Evolutionary conservation across 139 green algal species (phyloP), one percentile per base, ranked within the genome.

Genomic region (Picochlorum sp.): DNA sequence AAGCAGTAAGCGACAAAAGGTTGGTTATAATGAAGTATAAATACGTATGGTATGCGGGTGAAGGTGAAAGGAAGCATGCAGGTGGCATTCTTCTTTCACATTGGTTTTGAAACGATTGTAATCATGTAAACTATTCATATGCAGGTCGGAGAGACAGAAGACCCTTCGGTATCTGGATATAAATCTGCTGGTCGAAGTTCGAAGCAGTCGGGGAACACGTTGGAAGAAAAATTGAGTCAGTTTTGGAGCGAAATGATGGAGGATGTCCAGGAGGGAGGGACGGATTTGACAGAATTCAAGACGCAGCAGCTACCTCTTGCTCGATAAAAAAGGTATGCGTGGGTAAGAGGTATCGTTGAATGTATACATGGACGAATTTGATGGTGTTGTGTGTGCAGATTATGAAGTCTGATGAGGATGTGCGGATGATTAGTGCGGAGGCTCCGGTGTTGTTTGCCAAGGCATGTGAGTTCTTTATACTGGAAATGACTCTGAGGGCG

Each of bases 321-420:
- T 0, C 71, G 94, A 99, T 99, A 20, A 99, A 99, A 70, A 99
- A 99, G 83, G 87, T 83, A 37, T 7, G 72, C 9, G n/a, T 55
- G 23, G 20, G 28, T 7, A 7, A 0, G 28, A 30, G 4, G 28
- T 30, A 30, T 44, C 0, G 14, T 51, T 61, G 14, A 51, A 51
- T 20, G 0, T 51, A 51, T 51, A 51, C 45, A 51, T 51, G 16
- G 4, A 16, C 16, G 16, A 8, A 16, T 30, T 38, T 34, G 34
- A 24, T 45, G 30, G 45, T 51, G 15, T 26, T 6, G 47, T 41
- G 47, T 41, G 13, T 65, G 47, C 83, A 94, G 85, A 99, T 99
- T 49, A 99, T 99, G 94, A 99, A 99, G 74, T 92, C 82, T 11
- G 90, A 95, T 45, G 92, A 98, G 74, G 91, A 97, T 66, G 91